Percentiles rank a stretch among this genome's conserved stretches.
These are phyloP conservation scores for Plasmodium knowlesi DNA, from an alignment of 169 alveolate species.

Conservation along the genomic window DNA sequence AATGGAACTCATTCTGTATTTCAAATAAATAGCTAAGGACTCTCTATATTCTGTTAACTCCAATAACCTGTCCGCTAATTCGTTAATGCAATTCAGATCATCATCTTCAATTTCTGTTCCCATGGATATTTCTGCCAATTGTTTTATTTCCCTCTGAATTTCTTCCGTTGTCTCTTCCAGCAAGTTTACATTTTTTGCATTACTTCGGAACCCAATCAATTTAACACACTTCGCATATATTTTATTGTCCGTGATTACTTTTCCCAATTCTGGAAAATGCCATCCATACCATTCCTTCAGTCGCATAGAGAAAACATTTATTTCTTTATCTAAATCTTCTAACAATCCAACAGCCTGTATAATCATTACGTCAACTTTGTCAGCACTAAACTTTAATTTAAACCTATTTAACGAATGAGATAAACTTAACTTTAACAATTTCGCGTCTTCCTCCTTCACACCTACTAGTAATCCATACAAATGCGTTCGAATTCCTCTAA, in stretches of 20 bases:
- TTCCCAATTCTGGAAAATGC: slow-evolving; percentile 99
- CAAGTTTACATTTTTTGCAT: slow-evolving; percentile 86
- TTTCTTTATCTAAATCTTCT: slow-evolving; percentile 98
- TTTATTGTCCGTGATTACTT: slow-evolving; percentile 94
- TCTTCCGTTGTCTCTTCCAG: slow-evolving; percentile 93
- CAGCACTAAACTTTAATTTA: slow-evolving; percentile 98
- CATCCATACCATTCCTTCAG: slow-evolving; percentile 98
- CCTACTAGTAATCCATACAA: slow-evolving; percentile 88
- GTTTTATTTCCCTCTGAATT: slow-evolving; percentile 95
- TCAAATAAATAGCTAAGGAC: slow-evolving; percentile 94
- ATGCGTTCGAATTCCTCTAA: slow-evolving; percentile 90
- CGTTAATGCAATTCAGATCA: slow-evolving; percentile 95
- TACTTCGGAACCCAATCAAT: slow-evolving; percentile 91
- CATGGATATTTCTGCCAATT: slow-evolving; percentile 99
- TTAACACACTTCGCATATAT: slow-evolving; percentile 93
- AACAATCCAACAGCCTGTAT: slow-evolving; percentile 98
- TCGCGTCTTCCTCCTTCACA: slow-evolving; percentile 86
- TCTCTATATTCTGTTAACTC: slow-evolving; percentile 96
- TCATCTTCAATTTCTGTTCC: slow-evolving; percentile 98
- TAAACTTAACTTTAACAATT: slow-evolving; percentile 81
- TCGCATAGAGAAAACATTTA: slow-evolving; percentile 99
- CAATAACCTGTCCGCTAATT: slow-evolving; percentile 95
- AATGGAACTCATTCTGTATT: slow-evolving; percentile 98
- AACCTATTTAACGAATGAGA: slow-evolving; percentile 95
- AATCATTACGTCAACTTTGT: slow-evolving; percentile 99